A percentile compares a stretch with the other conserved stretches of the same genome.
Evolutionary conservation across 2,329 filamentous ascomycete species (phyloP).

Genomic region (Calonectria hongkongensis): DNA sequence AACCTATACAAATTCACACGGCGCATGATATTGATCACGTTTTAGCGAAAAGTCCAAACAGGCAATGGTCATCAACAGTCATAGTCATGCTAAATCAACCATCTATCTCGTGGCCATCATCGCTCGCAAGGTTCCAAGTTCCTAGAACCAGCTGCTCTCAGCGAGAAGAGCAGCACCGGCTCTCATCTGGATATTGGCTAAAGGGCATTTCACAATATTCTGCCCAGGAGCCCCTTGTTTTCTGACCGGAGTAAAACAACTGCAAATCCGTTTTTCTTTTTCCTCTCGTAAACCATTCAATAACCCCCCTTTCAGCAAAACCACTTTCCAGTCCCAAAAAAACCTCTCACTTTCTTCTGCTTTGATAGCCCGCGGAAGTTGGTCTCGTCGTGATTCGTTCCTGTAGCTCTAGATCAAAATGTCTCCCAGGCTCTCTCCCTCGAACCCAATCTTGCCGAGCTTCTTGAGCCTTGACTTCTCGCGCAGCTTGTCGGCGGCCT

Average conservation of each 20-base stretch:
- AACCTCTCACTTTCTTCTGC: background rate
- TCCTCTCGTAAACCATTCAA: conserved; percentile 23
- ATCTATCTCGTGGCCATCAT: conserved; percentile 43
- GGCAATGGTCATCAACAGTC: conserved; percentile 42
- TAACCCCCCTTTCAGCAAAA: background rate
- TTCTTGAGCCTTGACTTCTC: conserved; percentile 85
- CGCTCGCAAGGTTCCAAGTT: conserved; percentile 34
- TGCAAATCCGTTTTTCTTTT: conserved; percentile 29
- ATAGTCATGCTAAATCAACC: conserved; percentile 45
- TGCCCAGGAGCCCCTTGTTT: conserved; percentile 62
- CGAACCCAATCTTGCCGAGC: conserved; percentile 87
- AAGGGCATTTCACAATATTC: conserved; percentile 80
- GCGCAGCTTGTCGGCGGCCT: conserved; percentile 79
- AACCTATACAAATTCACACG: background rate
- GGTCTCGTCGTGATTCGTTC: conserved; percentile 1
- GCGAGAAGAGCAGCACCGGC: conserved; percentile 22
- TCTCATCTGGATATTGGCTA: conserved; percentile 39
- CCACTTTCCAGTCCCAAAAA: conserved; percentile 7
- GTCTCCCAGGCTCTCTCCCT: conserved; percentile 88
- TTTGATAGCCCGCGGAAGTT: background rate
- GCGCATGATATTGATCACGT: background rate
- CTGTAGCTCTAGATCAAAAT: conserved; percentile 72
- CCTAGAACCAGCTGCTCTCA: conserved; percentile 30
- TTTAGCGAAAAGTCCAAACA: background rate
- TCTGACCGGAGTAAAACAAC: conserved; percentile 51